Evolutionary conservation across 2,329 filamentous ascomycete genomes (phyloP), one percentile per base, ranked within the genome.

Genomic region (Aspergillus tubingensis): DNA sequence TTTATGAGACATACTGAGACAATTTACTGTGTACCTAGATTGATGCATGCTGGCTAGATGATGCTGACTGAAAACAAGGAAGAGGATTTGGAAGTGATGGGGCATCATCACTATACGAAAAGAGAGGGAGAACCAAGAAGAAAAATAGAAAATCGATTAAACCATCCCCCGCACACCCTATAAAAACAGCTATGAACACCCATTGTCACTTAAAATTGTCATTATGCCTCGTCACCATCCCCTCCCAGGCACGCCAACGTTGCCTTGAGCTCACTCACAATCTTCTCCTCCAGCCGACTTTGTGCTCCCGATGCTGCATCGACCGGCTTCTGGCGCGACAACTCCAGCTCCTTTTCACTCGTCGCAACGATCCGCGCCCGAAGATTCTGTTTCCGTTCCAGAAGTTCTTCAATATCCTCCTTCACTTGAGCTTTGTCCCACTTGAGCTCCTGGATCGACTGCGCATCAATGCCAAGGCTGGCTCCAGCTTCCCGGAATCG

Each of bases 331-430:
- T 80, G 73, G 62, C 76, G 81, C 11, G 74, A 72, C 78, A 84
- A 88, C 65, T 88, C 88, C 47, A 85, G 80, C 76, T 96, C 92
- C 62, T 88, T 85, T 68, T 88, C 84, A 27, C 86, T 91, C 19
- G 90, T 82, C 0, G 92, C 87, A 54, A 93, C 81, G 51, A 96
- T 85, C 27, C 90, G 83, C 65, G 91, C 88, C 55, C 88, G 84
- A 58, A 97, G 79, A 57, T 88, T 79, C 65, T 86, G 86, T 60
- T 87, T 84, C 56, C 88, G 88, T 27, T 86, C 83, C 38, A 97
- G 79, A 83, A 91, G 91, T 65, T 90, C 91, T 66, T 96, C 91
- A 5, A 96, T 86, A 68, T 95, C 92, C 72, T 96, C 93, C 65
- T 89, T 84, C 50, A 96, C 84, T 1, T 82, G 82, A 0, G 83